Evolutionary conservation across 805 yeast genomes (phyloP), one percentile per base, ranked within the genome.

Genomic region (Nakazawaea wyomingensis): DNA sequence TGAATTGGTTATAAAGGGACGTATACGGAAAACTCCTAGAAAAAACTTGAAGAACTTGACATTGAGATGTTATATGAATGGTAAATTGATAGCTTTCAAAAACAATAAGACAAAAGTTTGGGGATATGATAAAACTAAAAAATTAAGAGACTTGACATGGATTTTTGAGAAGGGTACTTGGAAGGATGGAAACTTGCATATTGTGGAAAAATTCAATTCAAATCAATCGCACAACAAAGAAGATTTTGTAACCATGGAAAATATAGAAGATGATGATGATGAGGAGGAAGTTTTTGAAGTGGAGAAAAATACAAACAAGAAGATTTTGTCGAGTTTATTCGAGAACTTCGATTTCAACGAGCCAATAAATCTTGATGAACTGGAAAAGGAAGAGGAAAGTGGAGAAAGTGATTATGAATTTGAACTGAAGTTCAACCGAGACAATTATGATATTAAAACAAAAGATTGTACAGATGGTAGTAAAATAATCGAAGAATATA

Each of bases 91-190:
- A 59, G 67, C 68, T 4, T 62, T 84, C 44, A 76, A 76, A 52
- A 68, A 82, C 50, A 74, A 72, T 52, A 88, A 89, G 63, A 78
- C 82, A 26, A 89, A 89, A 57, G 71, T 93, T 32, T 91, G 99
- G 99, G 98, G 98, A 3, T 72, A 78, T 48, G 89, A 85, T 50
- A 85, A 85, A 64, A 72, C 76, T 49, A 82, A 75, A 53, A 66
- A 71, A 3, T 58, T 71, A 2, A 70, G 72, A 27, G 93, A 83
- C 51, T 67, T 89, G 50, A 85, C 82, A 0, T 74, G 69, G 61
- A 66, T 68, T 42, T 90, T 76, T 57, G 66, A 61, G 8, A 74
- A 81, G 48, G 85, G 84, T 0, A 74, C 71, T 36, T 88, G 96
- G 96, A 74, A 73, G 51, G 86, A 85, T 59, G 89, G 89, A 5